phyloP scores from a whole-genome alignment of 257 asterid species.

The Lycium ferocissimum region DNA sequence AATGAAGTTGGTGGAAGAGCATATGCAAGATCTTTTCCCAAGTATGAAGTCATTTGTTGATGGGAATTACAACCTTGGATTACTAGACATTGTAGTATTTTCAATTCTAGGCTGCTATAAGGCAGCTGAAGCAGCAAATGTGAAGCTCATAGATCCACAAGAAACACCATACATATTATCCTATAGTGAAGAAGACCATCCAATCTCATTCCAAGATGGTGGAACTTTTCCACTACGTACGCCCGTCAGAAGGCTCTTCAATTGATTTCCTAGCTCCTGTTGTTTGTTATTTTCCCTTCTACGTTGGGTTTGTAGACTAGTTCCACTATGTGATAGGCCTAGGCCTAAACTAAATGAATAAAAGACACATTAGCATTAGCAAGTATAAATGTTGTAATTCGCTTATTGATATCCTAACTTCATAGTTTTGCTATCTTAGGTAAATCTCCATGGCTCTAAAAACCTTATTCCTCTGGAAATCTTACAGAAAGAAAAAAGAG shows the following conservation, averaged over 20 bases:
- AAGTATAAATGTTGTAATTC: neutral
- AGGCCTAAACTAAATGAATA: too few species aligned
- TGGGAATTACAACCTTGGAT: constrained; percentile 32
- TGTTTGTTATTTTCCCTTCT: neutral
- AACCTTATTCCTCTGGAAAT: neutral
- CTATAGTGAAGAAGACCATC: constrained; percentile 1
- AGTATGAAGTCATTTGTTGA: constrained; percentile 20
- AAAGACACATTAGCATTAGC: neutral
- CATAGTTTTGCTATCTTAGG: neutral
- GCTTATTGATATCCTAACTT: neutral
- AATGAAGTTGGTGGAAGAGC: constrained; percentile 40
- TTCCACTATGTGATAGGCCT: neutral
- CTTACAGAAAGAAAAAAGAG: neutral
- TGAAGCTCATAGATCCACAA: constrained; percentile 41
- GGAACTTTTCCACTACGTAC: neutral
- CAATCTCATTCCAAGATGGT: constrained; percentile 38
- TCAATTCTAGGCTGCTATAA: constrained; percentile 44
- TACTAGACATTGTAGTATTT: constrained; percentile 40
- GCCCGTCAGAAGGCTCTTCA: neutral
- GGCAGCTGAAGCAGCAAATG: constrained; percentile 39
- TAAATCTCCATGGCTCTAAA: neutral
- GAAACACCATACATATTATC: constrained; percentile 41
- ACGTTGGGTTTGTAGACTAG: neutral
- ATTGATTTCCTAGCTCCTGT: neutral
- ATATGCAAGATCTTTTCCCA: constrained; percentile 32